Evolutionary conservation across 139 green algal genomes (phyloP), one percentile per base, ranked within the genome.

Genomic region (Coelastrella sp.): DNA sequence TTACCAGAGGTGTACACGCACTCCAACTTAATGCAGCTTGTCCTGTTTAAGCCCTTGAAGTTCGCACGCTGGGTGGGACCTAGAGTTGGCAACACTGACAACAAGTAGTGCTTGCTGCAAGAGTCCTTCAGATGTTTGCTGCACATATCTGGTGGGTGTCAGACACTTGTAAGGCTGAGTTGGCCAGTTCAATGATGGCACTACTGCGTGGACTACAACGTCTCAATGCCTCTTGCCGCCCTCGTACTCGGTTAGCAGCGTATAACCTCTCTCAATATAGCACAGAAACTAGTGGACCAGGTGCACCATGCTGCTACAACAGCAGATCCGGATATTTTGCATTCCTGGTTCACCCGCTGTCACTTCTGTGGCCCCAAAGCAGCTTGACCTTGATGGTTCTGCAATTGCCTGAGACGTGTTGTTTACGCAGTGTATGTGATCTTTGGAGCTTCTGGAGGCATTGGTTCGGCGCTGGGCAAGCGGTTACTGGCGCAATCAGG

Each of bases 341-440:
- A 57, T 15, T 57, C 17, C 17, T 4, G 1, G 48, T 57, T 57
- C 2, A n/a, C 48, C 2, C 13, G 53, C 21, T 64, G 53, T 64
- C 19, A 19, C 5, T 64, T 64, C 1, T 64, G 53, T 64, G 53
- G 53, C 21, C 53, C 53, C 30, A 19, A 19, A 64, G 53, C 4
- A 64, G 5, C n/a, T n/a, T n/a, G n/a, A n/a, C n/a, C n/a, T n/a
- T n/a, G n/a, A n/a, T n/a, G n/a, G n/a, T n/a, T n/a, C n/a, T n/a
- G n/a, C n/a, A n/a, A n/a, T n/a, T n/a, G n/a, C n/a, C n/a, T n/a
- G n/a, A n/a, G n/a, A n/a, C n/a, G n/a, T n/a, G n/a, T n/a, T n/a
- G n/a, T n/a, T n/a, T n/a, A n/a, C 30, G 75, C 75, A 94, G 93
- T 97, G 0, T 97, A 95, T 48, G 88, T 95, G 0, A 80, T 97